Evolutionary conservation across 2,329 filamentous ascomycete genomes (phyloP), one percentile per base, ranked within the genome.

Genomic region (Scopulariopsis brevicaulis): DNA sequence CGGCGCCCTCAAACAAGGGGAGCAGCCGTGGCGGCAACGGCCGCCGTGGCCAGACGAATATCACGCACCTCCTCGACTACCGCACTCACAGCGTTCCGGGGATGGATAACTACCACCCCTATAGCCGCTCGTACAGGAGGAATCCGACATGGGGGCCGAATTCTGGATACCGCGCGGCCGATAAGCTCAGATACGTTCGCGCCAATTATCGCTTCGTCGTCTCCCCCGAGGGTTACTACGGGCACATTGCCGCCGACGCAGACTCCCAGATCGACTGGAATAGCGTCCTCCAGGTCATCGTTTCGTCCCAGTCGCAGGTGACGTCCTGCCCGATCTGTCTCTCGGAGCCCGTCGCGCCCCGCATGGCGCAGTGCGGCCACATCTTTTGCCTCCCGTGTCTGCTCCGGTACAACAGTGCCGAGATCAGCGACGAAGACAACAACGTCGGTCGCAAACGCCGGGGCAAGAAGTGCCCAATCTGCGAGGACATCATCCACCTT

Each of bases 121-220:
- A 78, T 61, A 74, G 78, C 46, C 77, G 81, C 60, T 78, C 83
- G 40, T 79, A 82, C 65, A 83, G 88, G 59, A 80, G 88, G 57
- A 87, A 89, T 69, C 84, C 86, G 52, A 87, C 86, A 2, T 96
- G 89, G 87, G 90, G 90, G 0, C 77, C 89, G 48, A 90, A 92
- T 4, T 96, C 91, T 40, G 91, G 92, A 28, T 89, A 96, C 70
- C 91, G 96, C 71, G 85, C 90, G 15, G 83, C 85, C 51, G 94
- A 99, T 71, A 97, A 97, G 74, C 88, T 92, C 59, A 85, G 89
- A 78, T 93, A 80, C 59, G 81, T 99, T 18, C 92, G 99, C 70
- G 91, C 94, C 63, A 99, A 99, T 71, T 99, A 99, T 69, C 87
- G 94, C 58, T 99, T 99, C 70, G 87, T 99, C 60, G 92, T 99